These are phyloP conservation scores for Begonia loranthoides DNA, from an alignment of 306 rosid genomes.

Conservation along the genomic window DNA sequence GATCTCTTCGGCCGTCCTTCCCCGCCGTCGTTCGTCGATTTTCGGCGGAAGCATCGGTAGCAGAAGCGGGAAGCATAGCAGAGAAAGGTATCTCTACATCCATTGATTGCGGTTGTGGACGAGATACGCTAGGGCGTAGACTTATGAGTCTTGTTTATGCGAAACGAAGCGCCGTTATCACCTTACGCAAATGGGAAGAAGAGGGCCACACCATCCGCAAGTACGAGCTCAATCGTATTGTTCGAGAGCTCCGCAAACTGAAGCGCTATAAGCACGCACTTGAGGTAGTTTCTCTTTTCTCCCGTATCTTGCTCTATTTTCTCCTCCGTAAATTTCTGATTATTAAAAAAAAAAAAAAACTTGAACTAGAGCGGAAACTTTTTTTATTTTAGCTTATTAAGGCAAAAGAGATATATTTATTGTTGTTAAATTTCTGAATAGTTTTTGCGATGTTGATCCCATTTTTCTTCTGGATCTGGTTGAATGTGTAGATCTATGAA, in stretches of 20 bases:
- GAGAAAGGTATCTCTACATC: not conserved
- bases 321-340: not conserved
- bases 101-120: conserved; percentile 16
- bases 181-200: conserved; percentile 76
- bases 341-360: not conserved
- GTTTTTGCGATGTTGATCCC: not conserved
- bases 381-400: not conserved
- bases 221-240: conserved; percentile 76
- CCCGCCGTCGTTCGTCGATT: conserved; percentile 29
- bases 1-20: conserved; percentile 28
- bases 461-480: conserved; percentile 2
- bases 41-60: conserved; percentile 25
- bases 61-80: conserved; percentile 6
- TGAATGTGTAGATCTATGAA: conserved; percentile 56
- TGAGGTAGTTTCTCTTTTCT: conserved; percentile 38
- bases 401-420: not conserved
- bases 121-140: conserved; percentile 63
- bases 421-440: too few species aligned
- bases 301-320: not conserved
- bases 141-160: conserved; percentile 59
- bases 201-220: conserved; percentile 58
- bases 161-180: conserved; percentile 67
- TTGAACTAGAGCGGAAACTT: not conserved
- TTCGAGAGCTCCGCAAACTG: conserved; percentile 78
- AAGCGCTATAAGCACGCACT: conserved; percentile 85